Evolutionary conservation across 192 early-diverging fungal species (phyloP), one percentile per base, ranked within the genome.

Genomic region (Gryganskiella cystojenkinii): DNA sequence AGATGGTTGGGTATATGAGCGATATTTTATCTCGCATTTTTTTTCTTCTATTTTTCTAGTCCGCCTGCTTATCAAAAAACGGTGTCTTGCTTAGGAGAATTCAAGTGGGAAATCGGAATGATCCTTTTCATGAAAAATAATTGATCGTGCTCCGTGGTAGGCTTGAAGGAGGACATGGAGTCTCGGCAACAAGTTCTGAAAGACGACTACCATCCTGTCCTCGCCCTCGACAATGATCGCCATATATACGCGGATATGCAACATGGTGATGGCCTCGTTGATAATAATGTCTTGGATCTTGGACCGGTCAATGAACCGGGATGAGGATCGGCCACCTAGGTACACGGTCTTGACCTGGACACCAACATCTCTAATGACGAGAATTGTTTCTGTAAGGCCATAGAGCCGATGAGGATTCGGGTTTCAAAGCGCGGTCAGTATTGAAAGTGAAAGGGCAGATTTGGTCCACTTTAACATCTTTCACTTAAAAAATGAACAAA

Each of bases 221-320:
- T 89, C 80, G 15, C 79, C 87, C 47, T 82, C 84, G 14, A 92
- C 86, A 45, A 94, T 69, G 24, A 93, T 84, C 6, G 89, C 91
- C 71, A 94, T 69, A 68, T 93, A 93, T 37, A 89, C 90, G 33
- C 87, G 88, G 43, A 94, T 84, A 49, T 90, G 88, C 67, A 85
- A 87, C 80, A 92, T 81, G 3, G 87, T 90, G 22, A 94, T 92
- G 2, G 82, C 92, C 79, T 94, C 93, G 56, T 94, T 92, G 61
- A 94, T 89, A 55, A 94, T 84, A 9, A 94, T 81, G 63, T 92
- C 87, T 4, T 73, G 61, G 58, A 94, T 88, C 42, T 88, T 83
- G 24, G 82, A 80, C 42, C 83, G 60, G 59, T 88, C 90, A 61
- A 94, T 90, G 71, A 94, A 94, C 25, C 67, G 67, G 17, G 83